Conservation (phyloP, 1,139 yeast genomes). For the Hyphopichia pseudoburtonii region DNA sequence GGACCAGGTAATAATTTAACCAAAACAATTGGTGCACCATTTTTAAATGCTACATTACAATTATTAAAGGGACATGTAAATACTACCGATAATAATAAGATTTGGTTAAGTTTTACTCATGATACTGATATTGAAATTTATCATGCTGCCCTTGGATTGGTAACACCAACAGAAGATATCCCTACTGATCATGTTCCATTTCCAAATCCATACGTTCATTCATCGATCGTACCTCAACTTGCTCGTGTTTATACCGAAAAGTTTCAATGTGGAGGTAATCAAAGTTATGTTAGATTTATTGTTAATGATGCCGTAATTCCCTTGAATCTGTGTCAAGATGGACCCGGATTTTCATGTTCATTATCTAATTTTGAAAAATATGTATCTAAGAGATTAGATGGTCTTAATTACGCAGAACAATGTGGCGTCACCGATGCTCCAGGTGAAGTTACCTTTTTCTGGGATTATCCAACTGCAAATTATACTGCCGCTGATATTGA, state of each 20-base stretch:
- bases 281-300: slow-evolving; percentile 45
- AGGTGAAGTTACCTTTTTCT: slow-evolving; percentile 36
- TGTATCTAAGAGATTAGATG: slow-evolving; percentile 27
- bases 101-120: slow-evolving; percentile 56
- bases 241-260: slow-evolving; percentile 53
- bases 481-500: slow-evolving; percentile 21
- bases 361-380: slow-evolving; percentile 37
- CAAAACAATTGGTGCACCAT: slow-evolving; percentile 40
- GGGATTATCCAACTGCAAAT: slow-evolving; percentile 29
- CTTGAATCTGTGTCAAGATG: slow-evolving; percentile 46
- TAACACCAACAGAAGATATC: slow-evolving; percentile 26
- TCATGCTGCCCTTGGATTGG: slow-evolving; percentile 52
- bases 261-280: slow-evolving; percentile 36
- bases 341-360: slow-evolving; percentile 61
- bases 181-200: slow-evolving; percentile 32
- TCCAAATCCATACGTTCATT: slow-evolving; percentile 43
- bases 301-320: slow-evolving; percentile 62
- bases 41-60: slow-evolving; percentile 45
- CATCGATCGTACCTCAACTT: slow-evolving; percentile 58
- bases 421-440: slow-evolving; percentile 38
- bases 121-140: slow-evolving; percentile 56
- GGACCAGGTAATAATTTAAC: slow-evolving; percentile 48
- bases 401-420: slow-evolving; percentile 25
- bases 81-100: slow-evolving; percentile 20
- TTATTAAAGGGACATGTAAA: slow-evolving; percentile 38